These are phyloP conservation scores for Priceomyces castillae DNA, from an alignment of 805 yeast species.

Conservation along the genomic window DNA sequence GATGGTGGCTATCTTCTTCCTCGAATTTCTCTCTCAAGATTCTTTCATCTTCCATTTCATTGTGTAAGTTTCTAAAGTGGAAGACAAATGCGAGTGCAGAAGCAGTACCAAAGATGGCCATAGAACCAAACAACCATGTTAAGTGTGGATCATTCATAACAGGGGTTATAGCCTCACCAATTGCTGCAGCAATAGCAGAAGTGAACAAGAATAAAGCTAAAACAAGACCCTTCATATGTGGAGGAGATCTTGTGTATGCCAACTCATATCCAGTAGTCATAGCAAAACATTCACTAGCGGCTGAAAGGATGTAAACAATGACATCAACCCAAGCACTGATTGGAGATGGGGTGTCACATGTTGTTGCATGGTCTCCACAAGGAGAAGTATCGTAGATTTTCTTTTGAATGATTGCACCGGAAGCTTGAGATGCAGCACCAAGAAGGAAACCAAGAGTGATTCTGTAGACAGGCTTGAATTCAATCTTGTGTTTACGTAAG, in stretches of 20 bases:
- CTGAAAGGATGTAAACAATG: constrained; percentile 38
- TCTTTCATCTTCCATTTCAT: constrained; percentile 38
- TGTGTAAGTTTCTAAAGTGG: constrained; percentile 38
- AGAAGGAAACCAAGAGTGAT: constrained; percentile 47
- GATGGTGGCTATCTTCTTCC: neutral
- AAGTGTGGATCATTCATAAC: constrained; percentile 41
- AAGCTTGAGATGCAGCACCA: constrained; percentile 46
- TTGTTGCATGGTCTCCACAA: constrained; percentile 47
- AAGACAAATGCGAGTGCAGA: constrained; percentile 30
- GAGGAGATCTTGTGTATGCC: constrained; percentile 53
- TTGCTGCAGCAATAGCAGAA: constrained; percentile 48
- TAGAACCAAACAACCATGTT: constrained; percentile 40
- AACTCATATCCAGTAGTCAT: constrained; percentile 51
- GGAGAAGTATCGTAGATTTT: constrained; percentile 48
- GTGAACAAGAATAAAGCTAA: constrained; percentile 45
- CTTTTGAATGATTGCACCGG: constrained; percentile 51
- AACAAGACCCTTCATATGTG: constrained; percentile 49
- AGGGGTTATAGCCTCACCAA: constrained; percentile 41
- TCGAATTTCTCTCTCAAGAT: constrained; percentile 22
- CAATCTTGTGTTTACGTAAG: constrained; percentile 40
- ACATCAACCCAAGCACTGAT: constrained; percentile 30
- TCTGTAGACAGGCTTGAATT: constrained; percentile 43
- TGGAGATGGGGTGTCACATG: constrained; percentile 29
- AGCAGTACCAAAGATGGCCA: constrained; percentile 34
- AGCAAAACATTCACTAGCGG: constrained; percentile 54